A percentile compares a stretch with the other conserved stretches of the same genome.
phyloP scores from a whole-genome alignment of 1,139 yeast genomes.

The Insectozyma bohioensis region DNA sequence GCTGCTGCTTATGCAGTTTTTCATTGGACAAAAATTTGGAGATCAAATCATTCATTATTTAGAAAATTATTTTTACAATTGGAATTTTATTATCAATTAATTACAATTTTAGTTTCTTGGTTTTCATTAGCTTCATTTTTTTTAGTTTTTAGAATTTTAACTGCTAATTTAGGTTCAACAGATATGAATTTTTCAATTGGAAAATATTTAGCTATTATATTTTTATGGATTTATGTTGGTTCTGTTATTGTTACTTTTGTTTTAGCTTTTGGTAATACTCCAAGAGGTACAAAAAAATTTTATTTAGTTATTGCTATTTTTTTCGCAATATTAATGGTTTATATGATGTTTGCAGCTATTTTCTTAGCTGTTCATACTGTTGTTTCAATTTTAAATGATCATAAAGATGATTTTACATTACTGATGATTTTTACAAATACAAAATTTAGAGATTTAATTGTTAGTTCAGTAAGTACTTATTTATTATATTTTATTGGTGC shows the following conservation, averaged over 20 bases:
- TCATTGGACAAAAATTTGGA: slow-evolving; percentile 72
- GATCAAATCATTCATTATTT: slow-evolving; percentile 59
- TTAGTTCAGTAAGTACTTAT: slow-evolving; percentile 86
- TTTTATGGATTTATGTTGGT: slow-evolving; percentile 45
- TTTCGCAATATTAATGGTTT: slow-evolving; percentile 47
- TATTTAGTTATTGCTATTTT: slow-evolving; percentile 41
- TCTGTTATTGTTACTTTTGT: slow-evolving; percentile 46
- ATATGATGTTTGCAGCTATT: slow-evolving; percentile 68
- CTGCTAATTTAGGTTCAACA: slow-evolving; percentile 52
- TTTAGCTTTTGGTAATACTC: slow-evolving; percentile 49
- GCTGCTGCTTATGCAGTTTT: slow-evolving; percentile 77
- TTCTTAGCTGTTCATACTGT: slow-evolving; percentile 79
- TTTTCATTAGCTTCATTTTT: slow-evolving; percentile 76
- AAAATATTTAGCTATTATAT: slow-evolving; percentile 40
- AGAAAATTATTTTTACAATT: slow-evolving; percentile 65
- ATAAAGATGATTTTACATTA: slow-evolving; percentile 44
- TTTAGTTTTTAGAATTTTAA: slow-evolving; percentile 66
- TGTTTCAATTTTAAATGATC: slow-evolving; percentile 30
- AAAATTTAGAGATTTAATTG: slow-evolving; percentile 78
- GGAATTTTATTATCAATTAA: slow-evolving; percentile 68
- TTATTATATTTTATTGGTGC: slow-evolving; percentile 78
- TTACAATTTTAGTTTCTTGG: slow-evolving; percentile 73
- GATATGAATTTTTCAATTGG: slow-evolving; percentile 48
- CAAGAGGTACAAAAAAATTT: slow-evolving; percentile 46
- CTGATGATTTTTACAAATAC: slow-evolving; percentile 56